phyloP scores from a whole-genome alignment of 192 early-diverging fungal genomes.

The Obelidium mucronatum region DNA sequence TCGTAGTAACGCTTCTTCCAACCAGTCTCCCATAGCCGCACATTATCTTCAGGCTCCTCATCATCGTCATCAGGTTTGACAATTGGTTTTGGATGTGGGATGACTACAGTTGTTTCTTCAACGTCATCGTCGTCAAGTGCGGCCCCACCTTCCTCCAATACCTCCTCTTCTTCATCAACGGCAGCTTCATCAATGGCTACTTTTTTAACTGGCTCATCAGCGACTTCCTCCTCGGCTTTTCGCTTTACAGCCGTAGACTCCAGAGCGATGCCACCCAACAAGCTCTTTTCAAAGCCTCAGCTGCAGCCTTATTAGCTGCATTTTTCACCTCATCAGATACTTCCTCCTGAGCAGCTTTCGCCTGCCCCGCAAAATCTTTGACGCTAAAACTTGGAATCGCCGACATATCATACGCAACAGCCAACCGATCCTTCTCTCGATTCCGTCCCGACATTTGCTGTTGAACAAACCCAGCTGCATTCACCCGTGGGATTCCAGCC shows the following conservation, averaged over 20 bases:
- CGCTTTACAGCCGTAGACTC: conserved; percentile 29
- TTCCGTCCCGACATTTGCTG: not conserved
- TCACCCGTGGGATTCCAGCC: not conserved
- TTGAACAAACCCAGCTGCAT: conserved; percentile 18
- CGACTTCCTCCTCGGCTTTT: conserved; percentile 24
- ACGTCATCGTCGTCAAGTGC: conserved; percentile 52
- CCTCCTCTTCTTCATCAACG: conserved; percentile 48
- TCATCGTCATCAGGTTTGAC: conserved; percentile 48
- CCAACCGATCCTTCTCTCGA: not conserved
- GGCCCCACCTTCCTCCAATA: conserved; percentile 43
- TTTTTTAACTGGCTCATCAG: not conserved
- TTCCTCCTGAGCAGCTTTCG: not conserved
- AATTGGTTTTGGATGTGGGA: conserved; percentile 39
- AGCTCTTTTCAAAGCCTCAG: conserved; percentile 48
- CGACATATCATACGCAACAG: not conserved
- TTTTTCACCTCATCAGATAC: not conserved
- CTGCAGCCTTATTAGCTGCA: conserved; percentile 54
- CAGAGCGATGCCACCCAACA: conserved; percentile 9
- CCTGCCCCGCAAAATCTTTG: not conserved
- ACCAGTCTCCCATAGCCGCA: conserved; percentile 74
- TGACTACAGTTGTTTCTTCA: conserved; percentile 54
- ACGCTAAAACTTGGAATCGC: not conserved
- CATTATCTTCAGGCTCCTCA: conserved; percentile 63
- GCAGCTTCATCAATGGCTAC: conserved; percentile 22
- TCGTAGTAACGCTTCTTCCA: conserved; percentile 87